Evolutionary conservation across 768 basidiomycete species (phyloP), one percentile per base, ranked within the genome.

Genomic region (Dioszegia hungarica): DNA sequence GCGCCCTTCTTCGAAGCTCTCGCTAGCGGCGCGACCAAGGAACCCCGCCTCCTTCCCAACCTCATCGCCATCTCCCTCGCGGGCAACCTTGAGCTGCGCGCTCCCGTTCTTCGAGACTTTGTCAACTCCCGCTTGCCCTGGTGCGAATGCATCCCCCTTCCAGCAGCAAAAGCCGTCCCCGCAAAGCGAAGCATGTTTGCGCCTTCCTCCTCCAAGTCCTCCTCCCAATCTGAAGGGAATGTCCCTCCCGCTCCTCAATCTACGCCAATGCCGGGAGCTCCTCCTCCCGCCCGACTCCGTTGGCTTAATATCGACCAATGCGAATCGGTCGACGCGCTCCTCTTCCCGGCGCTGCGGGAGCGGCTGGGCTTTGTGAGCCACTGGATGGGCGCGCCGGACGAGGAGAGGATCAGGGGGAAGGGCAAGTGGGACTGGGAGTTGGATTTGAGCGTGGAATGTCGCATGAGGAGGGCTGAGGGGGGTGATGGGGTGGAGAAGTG

Each of bases 221-320:
- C 25, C 14, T n/a, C 5, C n/a, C 28, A 28, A 14, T n/a, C 28
- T 2, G 36, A 25, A 29, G 17, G 24, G 3, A 10, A 22, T 5
- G 3, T 14, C 14, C 41, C 14, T 17, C 15, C 12, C 12, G 11
- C 41, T n/a, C 31, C 19, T 24, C 44, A 31, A 3, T 27, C 25
- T 20, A 31, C 22, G 14, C 43, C 19, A 1, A 17, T 11, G 25
- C 36, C 6, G 15, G 27, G 41, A 5, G 20, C 17, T 34, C 49
- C 12, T 5, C 63, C 25, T 45, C 22, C 36, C 12, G 46, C 49
- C 31, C 37, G 44, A 28, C 50, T 72, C 56, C 43, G 38, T 2
- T 72, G 70, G 70, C 55, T 72, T n/a, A 61, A 58, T 48, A 27
- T 68, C n/a, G 70, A 72, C 36, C 57, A 63, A 34, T 72, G 70